phyloP scores from a whole-genome alignment of 106 monocot species.

The Dendrobium catenatum region DNA sequence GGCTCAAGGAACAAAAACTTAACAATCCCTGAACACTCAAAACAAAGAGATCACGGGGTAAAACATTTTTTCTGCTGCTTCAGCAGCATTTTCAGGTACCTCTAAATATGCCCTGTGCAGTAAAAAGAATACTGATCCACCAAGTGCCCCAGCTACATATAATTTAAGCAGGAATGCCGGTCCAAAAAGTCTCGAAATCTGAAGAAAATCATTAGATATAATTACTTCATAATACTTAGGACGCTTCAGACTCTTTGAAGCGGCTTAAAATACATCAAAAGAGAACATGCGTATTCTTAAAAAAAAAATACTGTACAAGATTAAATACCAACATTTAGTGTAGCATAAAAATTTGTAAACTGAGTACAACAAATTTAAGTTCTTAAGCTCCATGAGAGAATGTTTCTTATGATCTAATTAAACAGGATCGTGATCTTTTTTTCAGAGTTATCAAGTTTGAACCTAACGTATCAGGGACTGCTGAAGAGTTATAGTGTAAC shows the following conservation, averaged over 20 bases:
- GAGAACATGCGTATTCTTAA: neutral
- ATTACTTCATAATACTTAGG: neutral
- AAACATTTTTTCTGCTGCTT: neutral
- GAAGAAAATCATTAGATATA: conserved; percentile 9
- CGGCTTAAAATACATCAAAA: neutral
- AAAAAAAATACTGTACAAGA: neutral
- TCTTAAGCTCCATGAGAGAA: neutral
- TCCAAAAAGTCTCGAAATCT: conserved; percentile 78
- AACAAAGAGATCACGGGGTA: neutral
- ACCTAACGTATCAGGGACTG: neutral
- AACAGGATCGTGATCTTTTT: neutral
- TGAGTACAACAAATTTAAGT: neutral
- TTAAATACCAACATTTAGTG: neutral
- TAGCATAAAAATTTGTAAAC: neutral
- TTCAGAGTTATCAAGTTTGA: neutral
- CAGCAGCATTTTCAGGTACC: conserved; percentile 19
- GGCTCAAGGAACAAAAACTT: neutral
- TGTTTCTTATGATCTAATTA: neutral
- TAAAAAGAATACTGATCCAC: conserved; percentile 76
- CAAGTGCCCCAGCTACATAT: conserved; percentile 74
- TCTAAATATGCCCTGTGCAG: conserved; percentile 34
- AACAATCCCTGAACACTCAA: neutral
- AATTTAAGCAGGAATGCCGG: conserved; percentile 73
- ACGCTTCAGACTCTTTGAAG: neutral
- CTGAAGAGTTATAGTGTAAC: neutral